phyloP scores from a whole-genome alignment of 73 alveolate genomes.

The Tetrahymena borealis region DNA sequence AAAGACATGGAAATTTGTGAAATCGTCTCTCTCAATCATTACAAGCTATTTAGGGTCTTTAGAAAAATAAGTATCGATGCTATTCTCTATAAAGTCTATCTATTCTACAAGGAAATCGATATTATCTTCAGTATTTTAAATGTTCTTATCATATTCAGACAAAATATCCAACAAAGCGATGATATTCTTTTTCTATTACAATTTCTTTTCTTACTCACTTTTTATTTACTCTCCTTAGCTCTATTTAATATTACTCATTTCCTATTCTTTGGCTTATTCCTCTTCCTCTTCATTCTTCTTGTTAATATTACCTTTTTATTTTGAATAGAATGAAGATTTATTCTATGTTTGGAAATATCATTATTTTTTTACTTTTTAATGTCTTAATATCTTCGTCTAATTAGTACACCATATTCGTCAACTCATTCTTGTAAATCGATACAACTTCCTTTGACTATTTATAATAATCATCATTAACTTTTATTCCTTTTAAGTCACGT shows the following conservation, averaged over 20 bases:
- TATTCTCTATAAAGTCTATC: background rate
- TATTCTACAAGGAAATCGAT: background rate
- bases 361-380: background rate
- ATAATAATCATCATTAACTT: background rate
- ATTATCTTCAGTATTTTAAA: background rate
- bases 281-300: background rate
- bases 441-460: background rate
- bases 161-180: background rate
- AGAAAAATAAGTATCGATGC: background rate
- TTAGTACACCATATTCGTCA: background rate
- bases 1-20: background rate
- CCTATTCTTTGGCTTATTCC: background rate
- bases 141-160: background rate
- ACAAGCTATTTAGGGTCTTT: background rate
- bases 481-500: background rate
- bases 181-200: background rate
- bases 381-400: background rate
- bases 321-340: background rate
- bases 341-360: background rate
- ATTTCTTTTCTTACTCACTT: background rate
- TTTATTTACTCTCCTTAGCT: background rate
- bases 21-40: background rate
- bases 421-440: background rate
- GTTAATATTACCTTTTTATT: background rate
- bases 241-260: background rate